Percentiles rank a stretch among this genome's conserved stretches.
Conservation (phyloP, 306 rosid genomes). For the Trichosanthes cucumerina region DNA sequence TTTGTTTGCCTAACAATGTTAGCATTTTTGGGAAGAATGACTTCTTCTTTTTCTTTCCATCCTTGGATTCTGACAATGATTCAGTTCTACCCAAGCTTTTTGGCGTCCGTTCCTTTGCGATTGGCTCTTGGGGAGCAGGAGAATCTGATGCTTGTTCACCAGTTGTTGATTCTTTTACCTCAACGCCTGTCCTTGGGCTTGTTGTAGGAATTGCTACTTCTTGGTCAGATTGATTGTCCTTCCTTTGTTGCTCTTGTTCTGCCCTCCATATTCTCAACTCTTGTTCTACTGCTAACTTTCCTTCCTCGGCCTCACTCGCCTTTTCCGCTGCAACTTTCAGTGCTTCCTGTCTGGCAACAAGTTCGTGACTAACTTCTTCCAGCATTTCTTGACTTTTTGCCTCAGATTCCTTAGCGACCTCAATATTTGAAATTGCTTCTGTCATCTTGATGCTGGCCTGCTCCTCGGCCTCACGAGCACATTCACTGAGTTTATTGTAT, state of each 20-base stretch:
- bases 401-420: conserved; percentile 71
- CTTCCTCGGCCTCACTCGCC: conserved; percentile 88
- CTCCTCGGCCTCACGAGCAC: conserved; percentile 87
- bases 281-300: conserved; percentile 82
- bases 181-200: conserved; percentile 54
- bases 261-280: conserved; percentile 79
- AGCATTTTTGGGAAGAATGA: conserved; percentile 73
- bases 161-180: conserved; percentile 29
- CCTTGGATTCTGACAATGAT: conserved; percentile 44
- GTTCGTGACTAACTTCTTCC: conserved; percentile 65
- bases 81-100: conserved; percentile 22
- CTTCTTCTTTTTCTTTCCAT: conserved; percentile 73
- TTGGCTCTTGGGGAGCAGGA: conserved; percentile 40
- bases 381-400: conserved; percentile 57
- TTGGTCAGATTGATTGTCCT: conserved; percentile 42
- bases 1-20: conserved; percentile 64
- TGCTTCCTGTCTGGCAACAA: conserved; percentile 55
- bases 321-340: conserved; percentile 59
- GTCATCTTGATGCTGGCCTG: conserved; percentile 64
- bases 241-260: conserved; percentile 59
- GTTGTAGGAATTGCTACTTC: conserved; percentile 30
- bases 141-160: conserved; percentile 14
- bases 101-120: not conserved
- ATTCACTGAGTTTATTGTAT: conserved; percentile 83
- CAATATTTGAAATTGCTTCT: conserved; percentile 61